Percentiles rank a stretch among this genome's conserved stretches.
Conservation (phyloP, 2,329 filamentous ascomycete species). For the Trichoderma gracile region DNA sequence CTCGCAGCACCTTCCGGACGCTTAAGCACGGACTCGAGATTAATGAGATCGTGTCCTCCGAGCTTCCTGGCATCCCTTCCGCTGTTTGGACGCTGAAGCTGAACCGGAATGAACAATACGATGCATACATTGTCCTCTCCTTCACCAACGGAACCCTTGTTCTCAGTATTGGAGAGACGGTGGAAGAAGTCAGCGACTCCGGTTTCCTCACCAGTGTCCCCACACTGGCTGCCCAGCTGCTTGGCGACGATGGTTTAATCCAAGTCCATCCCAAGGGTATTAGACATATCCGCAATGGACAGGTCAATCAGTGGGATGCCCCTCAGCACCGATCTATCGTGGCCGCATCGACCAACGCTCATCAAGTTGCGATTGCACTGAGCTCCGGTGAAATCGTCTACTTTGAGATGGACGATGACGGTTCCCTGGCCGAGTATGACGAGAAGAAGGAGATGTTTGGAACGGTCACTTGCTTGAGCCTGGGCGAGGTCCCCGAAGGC, state of each 20-base stretch:
- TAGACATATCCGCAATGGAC: conserved; percentile 76
- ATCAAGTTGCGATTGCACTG: conserved; percentile 89
- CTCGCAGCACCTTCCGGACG: conserved; percentile 85
- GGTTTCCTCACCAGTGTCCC: conserved; percentile 87
- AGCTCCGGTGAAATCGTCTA: conserved; percentile 97
- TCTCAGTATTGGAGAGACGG: conserved; percentile 92
- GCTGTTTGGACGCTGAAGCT: conserved; percentile 96
- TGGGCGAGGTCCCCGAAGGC: conserved; percentile 90
- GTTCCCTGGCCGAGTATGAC: conserved; percentile 87
- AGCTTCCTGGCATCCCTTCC: conserved; percentile 82
- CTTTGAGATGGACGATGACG: conserved; percentile 94
- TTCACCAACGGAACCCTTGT: conserved; percentile 89
- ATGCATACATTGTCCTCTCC: conserved; percentile 94
- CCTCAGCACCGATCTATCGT: conserved; percentile 95
- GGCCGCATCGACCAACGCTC: conserved; percentile 87
- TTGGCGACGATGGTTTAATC: conserved; percentile 88
- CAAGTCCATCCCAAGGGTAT: conserved; percentile 98
- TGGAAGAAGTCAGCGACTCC: conserved; percentile 92
- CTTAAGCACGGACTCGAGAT: conserved; percentile 92
- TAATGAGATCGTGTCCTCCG: conserved; percentile 92
- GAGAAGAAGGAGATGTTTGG: conserved; percentile 94
- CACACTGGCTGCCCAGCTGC: conserved; percentile 88
- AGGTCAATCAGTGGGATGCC: conserved; percentile 88
- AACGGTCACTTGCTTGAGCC: conserved; percentile 90
- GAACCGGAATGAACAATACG: conserved; percentile 76